Percentiles rank a stretch among this genome's conserved stretches.
Conservation (phyloP, 2,329 filamentous ascomycete genomes). For the Trichoderma atrobrunneum region DNA sequence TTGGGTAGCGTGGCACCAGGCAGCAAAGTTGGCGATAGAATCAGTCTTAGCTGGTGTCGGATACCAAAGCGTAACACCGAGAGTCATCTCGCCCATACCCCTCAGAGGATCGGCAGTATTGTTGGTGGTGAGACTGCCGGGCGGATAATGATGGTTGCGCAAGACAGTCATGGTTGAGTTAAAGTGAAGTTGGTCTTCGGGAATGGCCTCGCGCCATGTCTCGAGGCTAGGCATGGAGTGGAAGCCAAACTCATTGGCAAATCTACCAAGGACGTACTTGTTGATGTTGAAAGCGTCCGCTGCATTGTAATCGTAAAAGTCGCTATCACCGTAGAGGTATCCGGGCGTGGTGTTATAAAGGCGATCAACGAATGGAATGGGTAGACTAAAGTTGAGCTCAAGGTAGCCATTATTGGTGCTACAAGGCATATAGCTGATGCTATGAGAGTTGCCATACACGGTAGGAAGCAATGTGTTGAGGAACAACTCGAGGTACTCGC, state of each 20-base stretch:
- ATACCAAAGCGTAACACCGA: background rate
- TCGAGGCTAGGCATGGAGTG: conserved; percentile 7
- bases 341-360: conserved; percentile 5
- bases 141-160: conserved; percentile 1
- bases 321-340: conserved; percentile 4
- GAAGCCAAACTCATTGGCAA: conserved; percentile 6
- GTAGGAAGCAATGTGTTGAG: background rate
- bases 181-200: background rate
- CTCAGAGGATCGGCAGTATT: background rate
- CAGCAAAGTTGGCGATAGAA: background rate
- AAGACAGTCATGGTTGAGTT: conserved; percentile 8
- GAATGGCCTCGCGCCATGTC: conserved; percentile 6
- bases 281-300: background rate
- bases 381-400: conserved; percentile 2
- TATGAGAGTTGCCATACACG: conserved; percentile 3
- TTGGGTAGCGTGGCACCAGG: conserved; percentile 5
- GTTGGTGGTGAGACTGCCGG: background rate
- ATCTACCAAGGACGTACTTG: background rate
- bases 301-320: conserved; percentile 4
- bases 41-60: background rate
- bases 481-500: background rate
- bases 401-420: conserved; percentile 9
- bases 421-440: conserved; percentile 10
- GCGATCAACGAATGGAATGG: conserved; percentile 2
- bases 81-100: conserved; percentile 5